Percentiles rank a stretch among this genome's conserved stretches.
Evolutionary conservation across 2,329 filamentous ascomycete species (phyloP).

Genomic region (Neofusicoccum cordaticola): DNA sequence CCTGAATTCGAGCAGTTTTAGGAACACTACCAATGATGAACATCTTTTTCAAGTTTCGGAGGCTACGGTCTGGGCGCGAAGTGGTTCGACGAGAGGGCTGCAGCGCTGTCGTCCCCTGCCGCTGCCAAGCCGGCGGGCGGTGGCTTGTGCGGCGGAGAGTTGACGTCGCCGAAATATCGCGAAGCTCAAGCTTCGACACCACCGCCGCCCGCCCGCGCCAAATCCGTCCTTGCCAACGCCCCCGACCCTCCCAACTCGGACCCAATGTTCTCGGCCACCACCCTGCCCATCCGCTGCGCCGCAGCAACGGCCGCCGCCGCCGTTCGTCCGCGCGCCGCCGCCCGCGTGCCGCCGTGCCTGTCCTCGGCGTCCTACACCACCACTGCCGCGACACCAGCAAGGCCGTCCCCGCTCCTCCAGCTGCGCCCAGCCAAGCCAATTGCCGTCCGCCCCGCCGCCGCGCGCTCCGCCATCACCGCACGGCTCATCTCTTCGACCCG

Average conservation of each 20-base stretch:
- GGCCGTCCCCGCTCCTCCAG: slow-evolving; percentile 4
- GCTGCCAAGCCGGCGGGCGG: slow-evolving; percentile 4
- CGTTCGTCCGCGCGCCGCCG: slow-evolving; percentile 6
- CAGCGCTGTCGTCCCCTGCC: neutral
- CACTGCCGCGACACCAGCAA: neutral
- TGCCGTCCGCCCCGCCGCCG: neutral
- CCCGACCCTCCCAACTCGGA: neutral
- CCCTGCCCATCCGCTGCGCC: slow-evolving; percentile 13
- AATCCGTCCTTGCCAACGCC: neutral
- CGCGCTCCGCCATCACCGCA: neutral
- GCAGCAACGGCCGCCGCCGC: slow-evolving; percentile 6
- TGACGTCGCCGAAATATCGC: slow-evolving; percentile 17
- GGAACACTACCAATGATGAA: slow-evolving; percentile 9
- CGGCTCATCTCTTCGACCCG: neutral
- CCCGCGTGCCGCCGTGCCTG: slow-evolving; percentile 6
- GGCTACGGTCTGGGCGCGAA: neutral
- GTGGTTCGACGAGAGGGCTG: neutral
- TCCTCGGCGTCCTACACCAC: slow-evolving; percentile 9
- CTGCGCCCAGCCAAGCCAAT: neutral
- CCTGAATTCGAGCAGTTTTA: neutral
- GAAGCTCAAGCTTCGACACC: slow-evolving; percentile 7
- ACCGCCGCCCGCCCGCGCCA: neutral
- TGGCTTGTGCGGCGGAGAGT: slow-evolving; percentile 4
- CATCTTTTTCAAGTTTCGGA: slow-evolving; percentile 1
- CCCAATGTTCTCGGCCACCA: slow-evolving; percentile 10